A percentile compares a stretch with the other conserved stretches of the same genome.
phyloP scores from a whole-genome alignment of 805 yeast species.

The Maudiozyma serrabonitensis region DNA sequence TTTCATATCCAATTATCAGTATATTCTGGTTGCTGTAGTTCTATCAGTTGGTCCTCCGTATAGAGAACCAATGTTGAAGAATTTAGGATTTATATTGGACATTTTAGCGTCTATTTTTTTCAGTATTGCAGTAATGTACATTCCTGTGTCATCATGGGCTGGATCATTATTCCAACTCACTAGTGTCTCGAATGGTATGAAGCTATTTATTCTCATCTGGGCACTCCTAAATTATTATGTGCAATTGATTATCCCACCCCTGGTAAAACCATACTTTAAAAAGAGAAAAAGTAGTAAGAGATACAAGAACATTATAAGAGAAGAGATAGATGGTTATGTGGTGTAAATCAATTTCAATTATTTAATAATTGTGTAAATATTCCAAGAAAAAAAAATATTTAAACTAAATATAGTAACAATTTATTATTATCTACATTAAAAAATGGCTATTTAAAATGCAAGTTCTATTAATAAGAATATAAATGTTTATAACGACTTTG shows the following conservation, averaged over 20 bases:
- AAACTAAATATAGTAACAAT: not conserved
- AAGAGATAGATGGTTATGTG: not conserved
- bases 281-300: conserved; percentile 32
- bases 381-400: not conserved
- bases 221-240: conserved; percentile 41
- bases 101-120: conserved; percentile 39
- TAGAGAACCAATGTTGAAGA: conserved; percentile 62
- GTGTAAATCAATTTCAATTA: not conserved
- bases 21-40: conserved; percentile 73
- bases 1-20: conserved; percentile 76
- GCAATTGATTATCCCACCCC: conserved; percentile 28
- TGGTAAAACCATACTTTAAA: conserved; percentile 26
- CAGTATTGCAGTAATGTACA: conserved; percentile 46
- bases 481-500: not conserved
- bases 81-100: conserved; percentile 61
- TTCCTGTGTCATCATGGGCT: conserved; percentile 41
- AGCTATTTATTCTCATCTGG: conserved; percentile 37
- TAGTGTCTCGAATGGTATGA: conserved; percentile 41
- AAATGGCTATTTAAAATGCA: not conserved
- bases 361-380: not conserved
- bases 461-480: no score
- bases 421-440: not conserved
- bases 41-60: conserved; percentile 91
- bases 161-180: conserved; percentile 76
- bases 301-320: conserved; percentile 25